A percentile compares a stretch with the other conserved stretches of the same genome.
phyloP scores from a whole-genome alignment of 2,329 filamentous ascomycete genomes.

The Didymellaceae sp. region DNA sequence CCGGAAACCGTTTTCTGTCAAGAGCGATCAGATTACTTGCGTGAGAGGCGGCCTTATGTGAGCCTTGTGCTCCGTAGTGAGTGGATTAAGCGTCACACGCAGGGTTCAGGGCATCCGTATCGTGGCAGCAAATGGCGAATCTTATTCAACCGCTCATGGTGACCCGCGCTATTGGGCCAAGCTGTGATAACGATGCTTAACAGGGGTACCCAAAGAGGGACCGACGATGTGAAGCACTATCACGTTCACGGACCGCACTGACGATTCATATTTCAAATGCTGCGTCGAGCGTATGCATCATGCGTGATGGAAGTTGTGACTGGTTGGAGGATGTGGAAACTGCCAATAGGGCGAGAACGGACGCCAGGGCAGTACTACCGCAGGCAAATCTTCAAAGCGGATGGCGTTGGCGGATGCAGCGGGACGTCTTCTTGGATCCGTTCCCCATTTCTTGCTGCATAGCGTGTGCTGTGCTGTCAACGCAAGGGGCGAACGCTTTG shows the following conservation, averaged over 20 bases:
- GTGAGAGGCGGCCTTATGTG: constrained; percentile 36
- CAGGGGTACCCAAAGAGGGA: constrained; percentile 31
- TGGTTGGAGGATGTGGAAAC: constrained; percentile 28
- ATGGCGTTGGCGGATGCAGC: constrained; percentile 45
- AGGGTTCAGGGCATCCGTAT: constrained; percentile 40
- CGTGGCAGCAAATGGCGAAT: constrained; percentile 44
- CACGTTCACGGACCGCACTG: constrained; percentile 34
- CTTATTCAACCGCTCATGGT: constrained; percentile 45
- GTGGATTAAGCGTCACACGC: constrained; percentile 40
- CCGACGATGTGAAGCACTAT: constrained; percentile 36
- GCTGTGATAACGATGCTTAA: constrained; percentile 44
- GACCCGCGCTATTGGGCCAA: constrained; percentile 48
- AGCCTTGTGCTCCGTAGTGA: constrained; percentile 43
- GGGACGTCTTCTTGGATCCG: constrained; percentile 34
- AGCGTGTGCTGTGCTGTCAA: constrained; percentile 8
- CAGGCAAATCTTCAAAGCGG: constrained; percentile 31
- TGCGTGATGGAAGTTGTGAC: constrained; percentile 36
- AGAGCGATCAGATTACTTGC: constrained; percentile 32
- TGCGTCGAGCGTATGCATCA: constrained; percentile 25
- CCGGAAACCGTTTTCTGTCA: constrained; percentile 16
- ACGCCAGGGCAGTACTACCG: constrained; percentile 27
- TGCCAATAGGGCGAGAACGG: constrained; percentile 33
- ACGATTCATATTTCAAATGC: constrained; percentile 27
- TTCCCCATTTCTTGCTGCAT: constrained; percentile 14
- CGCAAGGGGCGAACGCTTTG: constrained; percentile 8